Evolutionary conservation across 2,329 filamentous ascomycete genomes (phyloP), one percentile per base, ranked within the genome.

Genomic region (Verticillium isaacii): DNA sequence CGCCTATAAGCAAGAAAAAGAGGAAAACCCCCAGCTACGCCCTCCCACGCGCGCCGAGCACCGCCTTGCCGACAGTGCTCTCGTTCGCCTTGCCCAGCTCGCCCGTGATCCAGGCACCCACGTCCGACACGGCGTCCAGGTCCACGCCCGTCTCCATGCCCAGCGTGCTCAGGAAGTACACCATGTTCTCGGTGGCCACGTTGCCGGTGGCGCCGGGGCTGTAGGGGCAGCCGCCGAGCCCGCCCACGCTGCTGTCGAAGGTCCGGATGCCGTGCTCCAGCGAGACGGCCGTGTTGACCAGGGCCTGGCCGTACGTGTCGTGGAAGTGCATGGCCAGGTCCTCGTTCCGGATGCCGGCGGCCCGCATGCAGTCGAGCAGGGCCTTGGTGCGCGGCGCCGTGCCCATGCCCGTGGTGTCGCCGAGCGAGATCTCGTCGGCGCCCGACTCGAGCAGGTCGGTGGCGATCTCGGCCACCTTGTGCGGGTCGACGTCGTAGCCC

Each of bases 361-460:
- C 83, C 9, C 80, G 75, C 74, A 92, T 77, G 61, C 87, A 87
- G 65, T 82, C 82, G 62, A 93, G 78, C 56, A 93, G 77, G 61
- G 85, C 84, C 61, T 80, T 78, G 2, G 89, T 92, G 61, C 86
- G 80, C 19, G 87, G 88, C n/a, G 87, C 88, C 0, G 91, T 96
- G 36, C 93, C 93, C 84, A 96, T 93, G 19, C 93, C 93, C 0
- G 93, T 94, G 0, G 93, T 97, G 71, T 97, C 93, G 7, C 92
- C 93, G 0, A 97, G 84, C 1, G 90, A 91, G 67, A 97, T 93
- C 80, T 97, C 92, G 71, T 96, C 92, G 23, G 92, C 93, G 19
- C 93, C 93, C 81, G 94, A 91, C 70, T 93, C 90, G 1, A 97
- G 81, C 57, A 97, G 77, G 70, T 80, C 87, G 63, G 80, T 84